These are phyloP conservation scores for Asparagopsis taxiformis DNA, from an alignment of 31 red algal species.

Conservation along the genomic window DNA sequence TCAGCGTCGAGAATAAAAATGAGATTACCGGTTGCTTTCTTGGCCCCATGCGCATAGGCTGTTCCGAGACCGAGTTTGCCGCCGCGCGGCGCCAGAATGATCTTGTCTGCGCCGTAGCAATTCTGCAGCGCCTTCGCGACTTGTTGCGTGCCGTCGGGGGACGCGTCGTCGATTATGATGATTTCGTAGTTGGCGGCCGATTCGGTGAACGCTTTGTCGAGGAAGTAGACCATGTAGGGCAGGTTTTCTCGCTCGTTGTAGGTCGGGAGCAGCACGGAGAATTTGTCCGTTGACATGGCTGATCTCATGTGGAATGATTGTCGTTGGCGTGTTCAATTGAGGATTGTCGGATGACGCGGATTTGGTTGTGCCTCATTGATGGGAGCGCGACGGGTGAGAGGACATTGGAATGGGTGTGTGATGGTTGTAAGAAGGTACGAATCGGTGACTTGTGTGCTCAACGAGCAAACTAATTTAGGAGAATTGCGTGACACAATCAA, in stretches of 20 bases:
- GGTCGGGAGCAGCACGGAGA: conserved; percentile 90
- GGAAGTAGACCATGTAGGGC: conserved; percentile 85
- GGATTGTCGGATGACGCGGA: too few relatives aligned
- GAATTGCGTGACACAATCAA: too few relatives aligned
- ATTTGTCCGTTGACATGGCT: too few relatives aligned
- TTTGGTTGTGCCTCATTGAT: too few relatives aligned
- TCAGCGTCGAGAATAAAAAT: conserved; percentile 94
- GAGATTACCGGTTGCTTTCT: conserved; percentile 60
- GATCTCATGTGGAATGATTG: too few relatives aligned
- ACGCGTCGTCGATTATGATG: conserved; percentile 89
- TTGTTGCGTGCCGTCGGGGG: conserved; percentile 84
- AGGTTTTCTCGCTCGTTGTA: conserved; percentile 98
- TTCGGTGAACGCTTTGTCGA: conserved; percentile 60
- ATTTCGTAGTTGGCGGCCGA: conserved; percentile 58
- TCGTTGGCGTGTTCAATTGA: too few relatives aligned
- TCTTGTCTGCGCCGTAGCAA: conserved; percentile 45
- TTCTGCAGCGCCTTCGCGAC: conserved; percentile 78
- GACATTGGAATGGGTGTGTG: too few relatives aligned
- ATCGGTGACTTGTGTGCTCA: too few relatives aligned
- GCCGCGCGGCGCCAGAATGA: conserved; percentile 70
- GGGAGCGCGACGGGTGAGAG: too few relatives aligned
- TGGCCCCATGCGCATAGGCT: conserved; percentile 75
- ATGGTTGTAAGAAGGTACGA: too few relatives aligned
- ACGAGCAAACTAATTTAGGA: too few relatives aligned
- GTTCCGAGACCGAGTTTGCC: conserved; percentile 84